Conservation (phyloP, 2,329 filamentous ascomycete genomes). For the Leptographium procerum region DNA sequence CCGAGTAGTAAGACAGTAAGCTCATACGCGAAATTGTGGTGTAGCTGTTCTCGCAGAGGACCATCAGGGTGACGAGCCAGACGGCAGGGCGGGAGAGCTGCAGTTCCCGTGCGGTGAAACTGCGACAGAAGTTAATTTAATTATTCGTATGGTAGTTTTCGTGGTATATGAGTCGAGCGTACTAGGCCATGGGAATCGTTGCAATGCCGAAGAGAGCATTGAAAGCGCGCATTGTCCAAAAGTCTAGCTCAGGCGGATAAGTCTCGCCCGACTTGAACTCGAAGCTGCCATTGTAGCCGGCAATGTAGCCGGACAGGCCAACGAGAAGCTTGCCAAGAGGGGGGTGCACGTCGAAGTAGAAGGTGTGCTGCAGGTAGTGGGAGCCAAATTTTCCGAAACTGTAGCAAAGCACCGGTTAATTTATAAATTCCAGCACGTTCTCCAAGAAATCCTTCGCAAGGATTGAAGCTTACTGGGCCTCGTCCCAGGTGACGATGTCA, state of each 20-base stretch:
- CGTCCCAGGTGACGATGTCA: constrained; percentile 56
- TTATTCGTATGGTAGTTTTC: background rate
- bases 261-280: constrained; percentile 98
- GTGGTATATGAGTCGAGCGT: background rate
- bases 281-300: constrained; percentile 97
- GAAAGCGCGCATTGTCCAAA: constrained; percentile 97
- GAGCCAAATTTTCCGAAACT: constrained; percentile 97
- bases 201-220: constrained; percentile 90
- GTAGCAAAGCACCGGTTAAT: constrained; percentile 8
- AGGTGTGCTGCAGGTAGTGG: constrained; percentile 97
- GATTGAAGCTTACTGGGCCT: constrained; percentile 45
- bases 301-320: constrained; percentile 87
- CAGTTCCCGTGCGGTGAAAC: constrained; percentile 80
- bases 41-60: constrained; percentile 98
- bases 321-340: constrained; percentile 98
- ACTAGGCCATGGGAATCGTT: constrained; percentile 83
- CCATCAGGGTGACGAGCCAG: constrained; percentile 93
- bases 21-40: constrained; percentile 77
- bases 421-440: background rate
- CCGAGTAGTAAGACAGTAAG: background rate
- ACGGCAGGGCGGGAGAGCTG: constrained; percentile 77
- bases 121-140: background rate
- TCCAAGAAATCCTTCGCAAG: background rate
- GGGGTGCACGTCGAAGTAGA: constrained; percentile 85
- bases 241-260: constrained; percentile 88